Conservation (phyloP, 805 yeast species). For the Wickerhamiella parazyma region DNA sequence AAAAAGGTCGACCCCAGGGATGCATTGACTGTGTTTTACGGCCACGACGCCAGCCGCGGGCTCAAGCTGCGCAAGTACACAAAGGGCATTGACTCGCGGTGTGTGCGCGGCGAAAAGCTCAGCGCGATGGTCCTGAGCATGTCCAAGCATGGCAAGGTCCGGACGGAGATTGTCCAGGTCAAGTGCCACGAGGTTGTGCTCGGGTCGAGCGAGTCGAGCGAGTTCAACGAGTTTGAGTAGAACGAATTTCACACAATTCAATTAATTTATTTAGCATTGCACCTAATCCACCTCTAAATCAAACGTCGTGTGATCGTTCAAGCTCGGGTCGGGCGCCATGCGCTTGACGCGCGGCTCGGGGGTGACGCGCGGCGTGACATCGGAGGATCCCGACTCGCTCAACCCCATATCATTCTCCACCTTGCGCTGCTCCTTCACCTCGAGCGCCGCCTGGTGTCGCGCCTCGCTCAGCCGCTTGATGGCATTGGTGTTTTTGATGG, state of each 20-base stretch:
- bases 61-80: constrained; percentile 50
- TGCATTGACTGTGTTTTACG: constrained; percentile 48
- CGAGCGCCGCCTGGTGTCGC: constrained; percentile 29
- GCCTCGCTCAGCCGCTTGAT: constrained; percentile 50
- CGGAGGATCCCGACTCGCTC: not conserved
- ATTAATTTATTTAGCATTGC: not conserved
- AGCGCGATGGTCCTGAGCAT: constrained; percentile 42
- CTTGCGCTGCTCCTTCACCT: not conserved
- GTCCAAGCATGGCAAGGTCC: constrained; percentile 18
- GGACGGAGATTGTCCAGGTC: constrained; percentile 22
- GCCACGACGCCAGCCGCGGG: constrained; percentile 80
- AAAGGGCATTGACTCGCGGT: constrained; percentile 71
- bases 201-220: not conserved
- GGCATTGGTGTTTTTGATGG: constrained; percentile 41
- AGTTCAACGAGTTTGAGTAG: too few species aligned
- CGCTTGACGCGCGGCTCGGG: too few species aligned
- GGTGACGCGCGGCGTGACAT: too few species aligned
- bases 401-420: not conserved
- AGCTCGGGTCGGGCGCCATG: too few species aligned
- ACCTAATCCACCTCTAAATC: not conserved
- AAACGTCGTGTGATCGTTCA: too few species aligned
- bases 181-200: constrained; percentile 18
- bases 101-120: constrained; percentile 61
- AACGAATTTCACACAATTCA: too few species aligned
- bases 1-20: constrained; percentile 17